Evolutionary conservation across 2,329 filamentous ascomycete species (phyloP).

Genomic region (Eurotiales sp.): DNA sequence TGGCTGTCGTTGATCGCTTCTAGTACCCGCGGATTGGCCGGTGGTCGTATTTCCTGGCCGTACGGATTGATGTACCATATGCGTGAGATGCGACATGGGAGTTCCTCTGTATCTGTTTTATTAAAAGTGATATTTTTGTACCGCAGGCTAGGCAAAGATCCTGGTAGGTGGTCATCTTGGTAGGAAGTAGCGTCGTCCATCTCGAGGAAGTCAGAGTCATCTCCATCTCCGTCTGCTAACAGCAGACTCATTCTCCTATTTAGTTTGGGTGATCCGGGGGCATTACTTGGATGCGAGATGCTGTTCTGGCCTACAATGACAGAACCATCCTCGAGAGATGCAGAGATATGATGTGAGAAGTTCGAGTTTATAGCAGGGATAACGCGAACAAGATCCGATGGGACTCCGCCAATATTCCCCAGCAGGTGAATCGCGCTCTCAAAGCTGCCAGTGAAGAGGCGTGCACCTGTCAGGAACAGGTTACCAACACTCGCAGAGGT

Average conservation of each 20-base stretch:
- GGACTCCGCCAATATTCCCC: conserved; percentile 80
- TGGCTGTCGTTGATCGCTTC: conserved; percentile 61
- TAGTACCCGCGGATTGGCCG: conserved; percentile 76
- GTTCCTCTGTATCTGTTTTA: conserved; percentile 74
- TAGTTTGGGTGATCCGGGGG: conserved; percentile 30
- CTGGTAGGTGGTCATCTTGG: conserved; percentile 46
- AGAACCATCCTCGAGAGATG: conserved; percentile 69
- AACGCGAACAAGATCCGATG: conserved; percentile 66
- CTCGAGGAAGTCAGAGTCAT: conserved; percentile 26
- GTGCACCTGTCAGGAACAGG: conserved; percentile 75
- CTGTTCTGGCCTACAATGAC: conserved; percentile 88
- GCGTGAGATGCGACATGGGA: conserved; percentile 71
- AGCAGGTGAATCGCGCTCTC: conserved; percentile 90
- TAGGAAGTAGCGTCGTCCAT: conserved; percentile 33
- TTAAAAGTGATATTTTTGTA: conserved; percentile 78
- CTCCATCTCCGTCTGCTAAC: conserved; percentile 27
- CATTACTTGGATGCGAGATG: conserved; percentile 73
- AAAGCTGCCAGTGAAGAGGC: conserved; percentile 87
- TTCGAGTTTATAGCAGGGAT: conserved; percentile 92
- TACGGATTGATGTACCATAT: conserved; percentile 99
- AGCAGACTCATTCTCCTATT: conserved; percentile 31
- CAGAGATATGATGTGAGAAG: conserved; percentile 91
- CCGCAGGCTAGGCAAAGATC: conserved; percentile 73
- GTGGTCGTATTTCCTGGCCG: conserved; percentile 87
- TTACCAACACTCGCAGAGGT: conserved; percentile 73